Evolutionary conservation across 2,329 filamentous ascomycete genomes (phyloP), one percentile per base, ranked within the genome.

Genomic region (Sporothrix brunneoviolacea): DNA sequence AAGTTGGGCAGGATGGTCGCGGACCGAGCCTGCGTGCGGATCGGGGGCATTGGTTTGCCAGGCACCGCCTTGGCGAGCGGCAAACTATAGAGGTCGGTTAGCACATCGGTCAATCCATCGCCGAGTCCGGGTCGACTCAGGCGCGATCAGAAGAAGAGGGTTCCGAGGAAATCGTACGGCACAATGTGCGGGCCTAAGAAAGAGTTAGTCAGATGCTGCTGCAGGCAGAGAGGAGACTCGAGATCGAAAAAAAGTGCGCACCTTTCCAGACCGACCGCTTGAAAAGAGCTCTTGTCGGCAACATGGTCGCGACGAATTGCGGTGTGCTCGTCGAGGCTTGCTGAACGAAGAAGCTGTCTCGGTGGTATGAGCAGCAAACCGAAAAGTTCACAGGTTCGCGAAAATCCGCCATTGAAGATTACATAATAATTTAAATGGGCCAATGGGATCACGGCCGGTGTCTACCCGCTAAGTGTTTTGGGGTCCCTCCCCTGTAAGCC

Each of bases 1-100:
- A 95, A 95, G 69, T 87, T 94, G 56, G 91, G 91, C 51, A 95
- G 77, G 61, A 96, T 93, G 6, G 90, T 95, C 28, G 91, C 91
- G 51, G 85, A 80, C 57, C 91, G 87, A 33, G 90, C 90, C 67
- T 91, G 87, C 15, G 91, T 96, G 63, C 81, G 83, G 66, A 96
- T 91, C 12, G 88, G 85, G 35, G 79, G 80, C 4, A 79, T 73
- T 57, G 76, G 77, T 60, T 87, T 75, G 61, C 83, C 84, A 6
- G 76, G 67, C 61, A 74, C 77, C 33, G 68, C 76, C 61, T 72
- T 70, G 62, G 79, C 71, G 59, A 90, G 86, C n/a, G 77, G 86
- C 53, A 82, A 75, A 50, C 78, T 82, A 59, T 56, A 16, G 33
- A 8, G 18, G 47, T 4, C 4, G 12, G 30, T 19, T 46, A 52